These are phyloP conservation scores for Endoconidiophora polonica DNA, from an alignment of 2,329 filamentous ascomycete species.

Conservation along the genomic window DNA sequence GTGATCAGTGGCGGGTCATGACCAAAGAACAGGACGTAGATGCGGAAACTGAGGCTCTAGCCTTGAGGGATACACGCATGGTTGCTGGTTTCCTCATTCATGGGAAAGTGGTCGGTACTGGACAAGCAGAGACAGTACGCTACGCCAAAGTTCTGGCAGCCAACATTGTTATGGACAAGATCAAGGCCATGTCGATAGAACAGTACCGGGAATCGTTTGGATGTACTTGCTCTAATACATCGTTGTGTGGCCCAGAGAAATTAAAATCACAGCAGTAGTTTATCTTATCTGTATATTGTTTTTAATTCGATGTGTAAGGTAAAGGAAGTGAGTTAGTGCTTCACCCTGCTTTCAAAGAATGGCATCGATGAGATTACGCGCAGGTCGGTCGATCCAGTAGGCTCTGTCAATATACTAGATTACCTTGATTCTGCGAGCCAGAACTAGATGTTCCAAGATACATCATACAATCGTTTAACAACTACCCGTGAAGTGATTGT, in stretches of 20 bases:
- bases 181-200: conserved; percentile 29
- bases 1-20: conserved; percentile 40
- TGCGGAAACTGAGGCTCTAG: conserved; percentile 26
- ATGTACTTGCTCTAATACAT: conserved; percentile 40
- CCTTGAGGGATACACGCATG: conserved; percentile 33
- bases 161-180: conserved; percentile 34
- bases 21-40: conserved; percentile 28
- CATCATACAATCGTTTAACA: too few species aligned
- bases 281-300: too few species aligned
- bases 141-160: conserved; percentile 59
- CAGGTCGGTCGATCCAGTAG: too few species aligned
- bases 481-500: too few species aligned
- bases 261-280: conserved; percentile 9
- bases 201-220: conserved; percentile 44
- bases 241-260: conserved; percentile 1
- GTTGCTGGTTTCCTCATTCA: conserved; percentile 66
- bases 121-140: conserved; percentile 43
- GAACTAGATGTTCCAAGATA: too few species aligned
- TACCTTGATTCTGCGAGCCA: too few species aligned
- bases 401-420: too few species aligned
- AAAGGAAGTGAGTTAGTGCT: too few species aligned
- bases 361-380: too few species aligned
- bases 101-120: conserved; percentile 45
- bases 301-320: too few species aligned
- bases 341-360: too few species aligned